Evolutionary conservation across 805 yeast species (phyloP), one percentile per base, ranked within the genome.

Genomic region (Debaryomyces prosopidis): DNA sequence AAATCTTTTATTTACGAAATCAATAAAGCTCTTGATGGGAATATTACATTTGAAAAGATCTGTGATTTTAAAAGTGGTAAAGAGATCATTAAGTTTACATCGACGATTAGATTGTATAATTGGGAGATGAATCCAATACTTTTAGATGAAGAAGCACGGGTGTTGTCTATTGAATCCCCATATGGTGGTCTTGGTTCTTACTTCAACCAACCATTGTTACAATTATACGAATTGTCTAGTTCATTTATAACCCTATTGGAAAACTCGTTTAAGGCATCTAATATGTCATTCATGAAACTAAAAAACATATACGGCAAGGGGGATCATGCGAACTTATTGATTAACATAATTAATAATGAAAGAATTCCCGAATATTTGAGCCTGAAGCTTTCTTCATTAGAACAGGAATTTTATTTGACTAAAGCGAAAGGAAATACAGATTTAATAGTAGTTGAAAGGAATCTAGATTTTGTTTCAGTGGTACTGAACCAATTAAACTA

Each of bases 401-500:
- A 74, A 52, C 61, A 56, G 33, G 71, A 69, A 39, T 70, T 69
- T 40, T 71, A 68, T 47, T 41, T 48, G 15, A 47, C 56, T 11
- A 66, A 62, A 44, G 64, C 71, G 30, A 70, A 70, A 9, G 68
- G 77, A 38, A 84, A 83, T 47, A 77, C 82, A 42, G 95, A 92
- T 57, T 65, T 91, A 23, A 73, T 92, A 5, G 84, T 91, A 1
- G 58, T 92, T 16, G 98, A 92, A 58, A 71, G 99, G 39, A 80
- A 84, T 43, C 62, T 84, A 23, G 99, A 92, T 65, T 75, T 80
- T 36, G 62, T 87, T 4, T 81, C 96, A 1, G 84, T 89, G 1
- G 56, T 89, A 9, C 66, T 89, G 44, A 80, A 83, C 19, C 97
- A 91, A 55, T 66, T 91, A 54, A 87, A 89, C 2, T 92, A 91